A percentile compares a stretch with the other conserved stretches of the same genome.
These are phyloP conservation scores for Fusarium sp. DNA, from an alignment of 2,329 filamentous ascomycete genomes.

Conservation along the genomic window DNA sequence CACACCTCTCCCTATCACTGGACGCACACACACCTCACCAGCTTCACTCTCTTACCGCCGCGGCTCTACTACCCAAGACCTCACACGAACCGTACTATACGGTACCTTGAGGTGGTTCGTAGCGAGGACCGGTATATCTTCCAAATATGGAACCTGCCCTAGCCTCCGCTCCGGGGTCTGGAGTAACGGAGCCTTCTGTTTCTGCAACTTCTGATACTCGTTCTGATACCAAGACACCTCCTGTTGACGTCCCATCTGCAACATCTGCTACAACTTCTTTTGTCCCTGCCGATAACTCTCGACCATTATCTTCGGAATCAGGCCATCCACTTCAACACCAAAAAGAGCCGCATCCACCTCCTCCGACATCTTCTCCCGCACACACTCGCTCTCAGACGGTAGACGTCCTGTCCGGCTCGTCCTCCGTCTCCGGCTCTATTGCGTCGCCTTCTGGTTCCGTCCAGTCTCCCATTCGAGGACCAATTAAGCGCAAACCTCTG, in stretches of 20 bases:
- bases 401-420: constrained; percentile 36
- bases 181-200: constrained; percentile 38
- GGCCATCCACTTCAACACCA: constrained; percentile 27
- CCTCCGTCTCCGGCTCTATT: constrained; percentile 32
- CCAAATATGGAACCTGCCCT: constrained; percentile 43
- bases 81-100: constrained; percentile 26
- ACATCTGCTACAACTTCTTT: constrained; percentile 27
- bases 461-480: constrained; percentile 38
- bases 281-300: constrained; percentile 34
- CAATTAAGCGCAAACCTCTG: constrained; percentile 71
- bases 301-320: constrained; percentile 34
- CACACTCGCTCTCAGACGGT: constrained; percentile 44
- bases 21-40: constrained; percentile 21
- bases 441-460: constrained; percentile 22
- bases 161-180: constrained; percentile 33
- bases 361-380: constrained; percentile 27
- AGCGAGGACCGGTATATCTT: constrained; percentile 38
- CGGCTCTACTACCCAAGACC: constrained; percentile 19
- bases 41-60: constrained; percentile 23
- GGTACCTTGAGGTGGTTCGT: constrained; percentile 26
- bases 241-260: constrained; percentile 28
- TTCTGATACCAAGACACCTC: constrained; percentile 40
- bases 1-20: constrained; percentile 14
- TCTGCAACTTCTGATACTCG: constrained; percentile 41
- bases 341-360: constrained; percentile 17